Percentiles rank a stretch among this genome's conserved stretches.
These are phyloP conservation scores for Mycena amicta DNA, from an alignment of 768 basidiomycete genomes.

Conservation along the genomic window DNA sequence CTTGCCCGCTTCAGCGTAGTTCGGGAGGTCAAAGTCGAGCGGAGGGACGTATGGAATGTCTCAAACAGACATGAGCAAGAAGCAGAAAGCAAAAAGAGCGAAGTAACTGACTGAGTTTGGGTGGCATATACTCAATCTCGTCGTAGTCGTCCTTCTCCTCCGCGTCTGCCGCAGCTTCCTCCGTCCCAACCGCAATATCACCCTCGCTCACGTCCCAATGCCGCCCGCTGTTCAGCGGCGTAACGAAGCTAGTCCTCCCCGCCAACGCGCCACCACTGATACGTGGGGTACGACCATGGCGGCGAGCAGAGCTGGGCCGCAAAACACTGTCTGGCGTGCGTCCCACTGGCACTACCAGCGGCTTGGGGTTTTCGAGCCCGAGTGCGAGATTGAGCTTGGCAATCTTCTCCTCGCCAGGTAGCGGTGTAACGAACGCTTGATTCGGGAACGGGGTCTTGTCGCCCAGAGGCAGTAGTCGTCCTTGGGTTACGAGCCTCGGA, in stretches of 20 bases:
- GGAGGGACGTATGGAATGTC: constrained; percentile 48
- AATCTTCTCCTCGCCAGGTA: constrained; percentile 37
- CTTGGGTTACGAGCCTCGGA: constrained; percentile 26
- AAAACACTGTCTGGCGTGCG: constrained; percentile 45
- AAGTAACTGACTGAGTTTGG: constrained; percentile 38
- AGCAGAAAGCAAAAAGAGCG: not conserved
- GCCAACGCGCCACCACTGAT: constrained; percentile 34
- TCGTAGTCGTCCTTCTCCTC: constrained; percentile 40
- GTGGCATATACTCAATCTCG: constrained; percentile 57
- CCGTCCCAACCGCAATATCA: constrained; percentile 28
- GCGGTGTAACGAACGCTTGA: constrained; percentile 45
- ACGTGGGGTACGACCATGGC: constrained; percentile 59
- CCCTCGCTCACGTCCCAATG: constrained; percentile 78
- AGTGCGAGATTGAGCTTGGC: constrained; percentile 29
- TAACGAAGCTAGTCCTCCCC: constrained; percentile 53
- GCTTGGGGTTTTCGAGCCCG: constrained; percentile 19
- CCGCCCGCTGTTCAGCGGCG: constrained; percentile 64
- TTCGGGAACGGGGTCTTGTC: constrained; percentile 83
- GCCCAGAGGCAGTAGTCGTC: constrained; percentile 50
- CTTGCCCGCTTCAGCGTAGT: constrained; percentile 45
- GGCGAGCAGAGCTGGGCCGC: constrained; percentile 70
- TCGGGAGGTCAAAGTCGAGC: constrained; percentile 46
- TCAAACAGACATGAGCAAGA: constrained; percentile 17
- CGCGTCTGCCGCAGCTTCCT: constrained; percentile 29
- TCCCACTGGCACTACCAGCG: constrained; percentile 19